Evolutionary conservation across 108 stramenopile species (phyloP).

Genomic region (Tribonema minus): DNA sequence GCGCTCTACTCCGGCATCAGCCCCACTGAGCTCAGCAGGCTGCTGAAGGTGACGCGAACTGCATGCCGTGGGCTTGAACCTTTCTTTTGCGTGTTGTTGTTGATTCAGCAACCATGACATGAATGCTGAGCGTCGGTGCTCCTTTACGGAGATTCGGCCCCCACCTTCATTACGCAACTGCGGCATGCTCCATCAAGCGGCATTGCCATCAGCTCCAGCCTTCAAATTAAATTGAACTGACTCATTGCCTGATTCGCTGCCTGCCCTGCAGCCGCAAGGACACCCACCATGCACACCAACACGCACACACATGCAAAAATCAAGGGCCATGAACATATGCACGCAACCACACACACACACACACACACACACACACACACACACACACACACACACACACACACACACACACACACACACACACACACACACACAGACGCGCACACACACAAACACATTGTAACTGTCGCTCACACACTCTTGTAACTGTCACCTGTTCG

Average conservation of each 20-base stretch:
- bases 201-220: neutral
- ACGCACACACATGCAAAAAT: neutral
- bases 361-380: too few species aligned
- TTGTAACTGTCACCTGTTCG: neutral
- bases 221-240: neutral
- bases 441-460: neutral
- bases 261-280: too few species aligned
- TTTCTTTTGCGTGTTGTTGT: neutral
- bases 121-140: too few species aligned
- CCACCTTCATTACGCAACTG: neutral
- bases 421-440: neutral
- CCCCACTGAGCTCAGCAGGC: neutral
- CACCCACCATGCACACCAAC: too few species aligned
- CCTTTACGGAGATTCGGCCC: too few species aligned
- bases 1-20: neutral
- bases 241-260: too few species aligned
- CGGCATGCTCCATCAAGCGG: neutral
- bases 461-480: neutral
- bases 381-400: too few species aligned
- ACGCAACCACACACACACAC: neutral
- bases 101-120: too few species aligned
- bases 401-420: neutral
- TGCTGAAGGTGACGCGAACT: neutral
- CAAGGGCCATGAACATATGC: neutral
- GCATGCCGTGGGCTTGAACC: neutral